Conservation (phyloP, 176 grass and related monocot genomes). For the Hyparrhenia diplandra region DNA sequence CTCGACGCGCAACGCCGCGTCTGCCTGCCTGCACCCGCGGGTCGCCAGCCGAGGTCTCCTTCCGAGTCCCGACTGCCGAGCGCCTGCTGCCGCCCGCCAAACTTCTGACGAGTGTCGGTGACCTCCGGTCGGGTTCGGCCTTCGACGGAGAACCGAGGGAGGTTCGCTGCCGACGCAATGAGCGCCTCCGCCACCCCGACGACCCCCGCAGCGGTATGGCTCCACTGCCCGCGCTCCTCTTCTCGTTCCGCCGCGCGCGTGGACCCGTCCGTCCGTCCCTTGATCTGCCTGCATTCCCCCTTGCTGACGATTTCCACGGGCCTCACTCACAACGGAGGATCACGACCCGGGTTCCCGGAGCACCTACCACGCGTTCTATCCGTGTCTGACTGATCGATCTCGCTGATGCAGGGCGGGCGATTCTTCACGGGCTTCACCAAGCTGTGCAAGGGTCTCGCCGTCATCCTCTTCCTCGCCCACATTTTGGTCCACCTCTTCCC, state of each 20-base stretch:
- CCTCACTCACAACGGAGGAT: too few relatives aligned
- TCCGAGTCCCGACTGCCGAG: too few relatives aligned
- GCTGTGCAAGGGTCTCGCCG: constrained; percentile 81
- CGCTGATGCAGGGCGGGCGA: constrained; percentile 45
- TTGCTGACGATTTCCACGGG: too few relatives aligned
- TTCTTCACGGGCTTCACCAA: constrained; percentile 74
- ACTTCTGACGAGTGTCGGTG: neutral
- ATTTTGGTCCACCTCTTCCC: constrained; percentile 62
- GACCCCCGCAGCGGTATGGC: constrained; percentile 15
- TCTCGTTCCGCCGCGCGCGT: neutral
- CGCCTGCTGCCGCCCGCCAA: neutral
- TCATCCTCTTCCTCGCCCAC: constrained; percentile 60
- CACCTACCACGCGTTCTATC: too few relatives aligned
- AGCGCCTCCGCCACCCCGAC: neutral
- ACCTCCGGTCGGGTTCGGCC: neutral
- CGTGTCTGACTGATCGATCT: neutral
- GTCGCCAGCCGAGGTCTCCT: neutral
- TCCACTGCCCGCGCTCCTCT: neutral
- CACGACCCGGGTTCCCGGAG: neutral
- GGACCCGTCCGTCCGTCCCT: neutral
- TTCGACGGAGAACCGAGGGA: neutral
- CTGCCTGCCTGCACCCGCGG: neutral
- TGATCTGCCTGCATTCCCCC: neutral
- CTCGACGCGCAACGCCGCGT: neutral
- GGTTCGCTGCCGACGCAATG: constrained; percentile 3